Percentiles rank a stretch among this genome's conserved stretches.
phyloP scores from a whole-genome alignment of 441 rosid species.

The Iberis amara region DNA sequence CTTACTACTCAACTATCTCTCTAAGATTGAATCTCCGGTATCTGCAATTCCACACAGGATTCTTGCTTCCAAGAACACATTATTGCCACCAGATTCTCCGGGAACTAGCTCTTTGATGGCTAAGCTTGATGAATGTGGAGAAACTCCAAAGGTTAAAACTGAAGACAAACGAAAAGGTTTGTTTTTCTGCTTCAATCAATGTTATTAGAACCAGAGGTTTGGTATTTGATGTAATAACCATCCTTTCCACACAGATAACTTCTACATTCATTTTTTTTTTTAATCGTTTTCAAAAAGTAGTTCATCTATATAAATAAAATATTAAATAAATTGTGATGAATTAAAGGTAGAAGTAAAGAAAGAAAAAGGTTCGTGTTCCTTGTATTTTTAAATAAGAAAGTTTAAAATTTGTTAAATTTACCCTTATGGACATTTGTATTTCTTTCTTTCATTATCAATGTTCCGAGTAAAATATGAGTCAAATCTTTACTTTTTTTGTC shows the following conservation, averaged over 20 bases:
- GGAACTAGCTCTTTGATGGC: constrained; percentile 69
- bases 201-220: constrained; percentile 37
- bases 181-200: constrained; percentile 59
- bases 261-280: background rate
- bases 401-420: background rate
- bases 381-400: constrained; percentile 1
- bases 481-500: background rate
- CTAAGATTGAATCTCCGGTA: constrained; percentile 41
- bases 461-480: background rate
- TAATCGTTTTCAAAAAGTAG: background rate
- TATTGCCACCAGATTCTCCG: constrained; percentile 58
- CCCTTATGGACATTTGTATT: background rate
- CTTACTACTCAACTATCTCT: constrained; percentile 49
- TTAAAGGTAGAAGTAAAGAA: constrained; percentile 13
- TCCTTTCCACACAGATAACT: background rate
- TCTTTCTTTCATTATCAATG: too few species aligned
- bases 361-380: background rate
- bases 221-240: constrained; percentile 24
- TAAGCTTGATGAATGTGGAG: constrained; percentile 40
- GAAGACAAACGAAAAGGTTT: constrained; percentile 43
- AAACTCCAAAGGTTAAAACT: constrained; percentile 44
- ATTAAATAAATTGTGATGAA: constrained; percentile 15
- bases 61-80: constrained; percentile 43
- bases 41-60: constrained; percentile 41
- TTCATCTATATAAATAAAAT: constrained; percentile 24